Conservation (phyloP, 2,329 filamentous ascomycete genomes). For the Pestalotiopsis fici region DNA sequence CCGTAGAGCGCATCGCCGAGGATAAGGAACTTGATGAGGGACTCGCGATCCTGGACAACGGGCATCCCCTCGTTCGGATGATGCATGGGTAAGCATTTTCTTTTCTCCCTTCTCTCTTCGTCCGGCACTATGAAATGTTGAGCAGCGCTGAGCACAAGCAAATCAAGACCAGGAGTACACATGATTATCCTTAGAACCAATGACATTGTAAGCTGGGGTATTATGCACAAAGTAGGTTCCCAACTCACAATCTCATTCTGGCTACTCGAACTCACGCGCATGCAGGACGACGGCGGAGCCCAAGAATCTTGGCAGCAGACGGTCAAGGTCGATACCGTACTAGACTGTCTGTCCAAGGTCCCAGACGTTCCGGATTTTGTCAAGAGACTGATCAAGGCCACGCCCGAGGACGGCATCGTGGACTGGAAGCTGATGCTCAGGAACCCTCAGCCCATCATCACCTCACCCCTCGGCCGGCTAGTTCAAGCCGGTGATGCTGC, state of each 20-base stretch:
- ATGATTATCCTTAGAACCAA: neutral
- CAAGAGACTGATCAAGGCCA: neutral
- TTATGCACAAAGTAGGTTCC: slow-evolving; percentile 5
- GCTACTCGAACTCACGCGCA: neutral
- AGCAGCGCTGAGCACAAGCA: neutral
- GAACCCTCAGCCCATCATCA: neutral
- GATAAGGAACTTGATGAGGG: neutral
- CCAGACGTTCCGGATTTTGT: neutral
- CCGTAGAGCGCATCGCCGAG: neutral
- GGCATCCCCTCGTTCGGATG: neutral
- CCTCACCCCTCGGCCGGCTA: neutral
- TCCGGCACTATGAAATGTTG: neutral
- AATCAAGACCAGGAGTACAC: neutral
- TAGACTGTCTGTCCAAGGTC: neutral
- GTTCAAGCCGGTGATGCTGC: slow-evolving; percentile 4
- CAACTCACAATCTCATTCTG: neutral
- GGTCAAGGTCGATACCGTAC: neutral
- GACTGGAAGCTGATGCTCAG: slow-evolving; percentile 3
- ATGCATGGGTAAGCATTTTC: slow-evolving; percentile 3
- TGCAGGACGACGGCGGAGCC: neutral
- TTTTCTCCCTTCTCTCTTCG: no score
- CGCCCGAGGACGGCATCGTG: slow-evolving; percentile 4
- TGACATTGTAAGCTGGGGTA: slow-evolving; percentile 3
- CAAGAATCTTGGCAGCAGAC: neutral
- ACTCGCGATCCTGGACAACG: neutral